A percentile compares a stretch with the other conserved stretches of the same genome.
Conservation (phyloP, 805 yeast genomes). For the Metschnikowia proteae region DNA sequence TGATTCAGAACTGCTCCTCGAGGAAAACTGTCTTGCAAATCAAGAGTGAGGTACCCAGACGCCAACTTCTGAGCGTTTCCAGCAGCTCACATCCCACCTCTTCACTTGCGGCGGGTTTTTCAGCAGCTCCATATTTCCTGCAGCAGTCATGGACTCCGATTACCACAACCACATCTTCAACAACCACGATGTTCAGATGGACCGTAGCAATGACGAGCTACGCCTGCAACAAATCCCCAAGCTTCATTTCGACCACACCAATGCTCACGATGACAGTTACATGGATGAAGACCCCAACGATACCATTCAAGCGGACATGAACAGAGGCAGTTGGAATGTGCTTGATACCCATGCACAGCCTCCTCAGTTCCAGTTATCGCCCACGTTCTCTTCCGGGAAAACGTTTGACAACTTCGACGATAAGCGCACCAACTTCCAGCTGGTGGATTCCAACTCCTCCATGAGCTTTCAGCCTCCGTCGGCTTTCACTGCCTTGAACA, state of each 20-base stretch:
- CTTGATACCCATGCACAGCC: slow-evolving; percentile 14
- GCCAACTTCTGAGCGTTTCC: too few relatives aligned
- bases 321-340: slow-evolving; percentile 1
- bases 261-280: slow-evolving; percentile 25
- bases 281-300: slow-evolving; percentile 40
- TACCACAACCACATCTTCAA: slow-evolving; percentile 5
- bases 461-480: slow-evolving; percentile 39
- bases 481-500: slow-evolving; percentile 38
- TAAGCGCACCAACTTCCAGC: slow-evolving; percentile 28
- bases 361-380: slow-evolving; percentile 22
- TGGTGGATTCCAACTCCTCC: slow-evolving; percentile 31
- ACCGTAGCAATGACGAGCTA: background rate
- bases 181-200: background rate
- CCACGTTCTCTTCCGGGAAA: slow-evolving; percentile 20
- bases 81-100: too few relatives aligned
- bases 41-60: too few relatives aligned
- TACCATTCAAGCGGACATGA: slow-evolving; percentile 13
- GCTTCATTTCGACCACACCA: background rate
- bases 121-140: background rate
- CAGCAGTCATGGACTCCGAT: slow-evolving; percentile 3
- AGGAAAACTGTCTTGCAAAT: too few relatives aligned
- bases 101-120: too few relatives aligned
- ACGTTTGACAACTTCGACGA: slow-evolving; percentile 16
- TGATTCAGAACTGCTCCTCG: too few relatives aligned
- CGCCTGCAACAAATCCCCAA: slow-evolving; percentile 1